These are phyloP conservation scores for Papiliotrema flavescens DNA, from an alignment of 1,284 basidiomycete species.

Conservation along the genomic window DNA sequence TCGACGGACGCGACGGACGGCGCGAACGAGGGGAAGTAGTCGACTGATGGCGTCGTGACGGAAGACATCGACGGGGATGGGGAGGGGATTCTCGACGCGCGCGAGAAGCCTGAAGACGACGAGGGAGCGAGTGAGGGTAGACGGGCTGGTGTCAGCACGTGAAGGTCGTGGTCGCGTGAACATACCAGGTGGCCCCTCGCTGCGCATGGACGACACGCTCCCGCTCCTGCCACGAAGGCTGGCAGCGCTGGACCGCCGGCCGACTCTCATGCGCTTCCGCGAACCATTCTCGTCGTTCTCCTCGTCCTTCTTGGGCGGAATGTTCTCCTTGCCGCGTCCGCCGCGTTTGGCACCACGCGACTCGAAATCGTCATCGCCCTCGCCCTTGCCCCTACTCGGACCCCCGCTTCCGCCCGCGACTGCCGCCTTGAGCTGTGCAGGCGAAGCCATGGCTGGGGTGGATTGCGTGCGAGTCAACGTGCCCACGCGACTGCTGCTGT, in stretches of 20 bases:
- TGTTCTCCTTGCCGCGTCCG: conserved; percentile 45
- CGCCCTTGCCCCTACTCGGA: conserved; percentile 16
- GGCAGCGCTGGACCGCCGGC: conserved; percentile 10
- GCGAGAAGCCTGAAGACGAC: conserved; percentile 14
- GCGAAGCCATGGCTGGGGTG: not conserved
- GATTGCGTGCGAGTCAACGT: conserved; percentile 1
- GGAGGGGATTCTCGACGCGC: conserved; percentile 25
- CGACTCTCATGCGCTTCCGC: conserved; percentile 34
- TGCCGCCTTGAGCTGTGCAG: not conserved
- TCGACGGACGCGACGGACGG: too few relatives aligned
- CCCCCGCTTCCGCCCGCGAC: conserved; percentile 5
- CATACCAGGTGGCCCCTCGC: conserved; percentile 29
- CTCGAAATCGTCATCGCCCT: conserved; percentile 11
- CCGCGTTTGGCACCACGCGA: conserved; percentile 3
- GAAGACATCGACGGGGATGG: conserved; percentile 37
- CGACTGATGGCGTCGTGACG: conserved; percentile 21
- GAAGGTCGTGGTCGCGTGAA: conserved; percentile 9
- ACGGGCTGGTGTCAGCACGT: conserved; percentile 16
- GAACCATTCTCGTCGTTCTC: conserved; percentile 14
- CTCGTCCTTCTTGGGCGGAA: conserved; percentile 38
- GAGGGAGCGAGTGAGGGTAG: conserved; percentile 24
- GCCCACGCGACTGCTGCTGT: conserved; percentile 7
- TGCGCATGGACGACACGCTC: conserved; percentile 38
- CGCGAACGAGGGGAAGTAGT: conserved; percentile 16
- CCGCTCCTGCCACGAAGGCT: conserved; percentile 26